Evolutionary conservation across 345 rosid genomes (phyloP).

Genomic region (Salix viminalis): DNA sequence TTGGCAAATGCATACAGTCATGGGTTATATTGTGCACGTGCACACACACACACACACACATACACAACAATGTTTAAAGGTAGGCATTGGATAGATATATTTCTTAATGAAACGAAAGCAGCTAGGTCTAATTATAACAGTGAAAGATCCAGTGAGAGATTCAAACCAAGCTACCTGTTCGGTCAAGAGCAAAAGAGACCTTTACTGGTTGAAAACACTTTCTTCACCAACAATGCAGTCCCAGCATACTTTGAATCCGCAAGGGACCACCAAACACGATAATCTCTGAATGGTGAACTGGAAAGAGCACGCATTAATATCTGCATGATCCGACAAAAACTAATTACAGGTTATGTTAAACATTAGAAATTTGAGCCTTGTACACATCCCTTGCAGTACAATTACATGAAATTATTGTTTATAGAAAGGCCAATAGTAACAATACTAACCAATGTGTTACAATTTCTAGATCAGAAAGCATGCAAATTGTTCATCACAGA

Average conservation of each 20-base stretch:
- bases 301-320: slow-evolving; percentile 73
- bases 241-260: slow-evolving; percentile 95
- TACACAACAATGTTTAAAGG: too few relatives aligned
- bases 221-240: slow-evolving; percentile 83
- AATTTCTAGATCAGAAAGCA: background rate
- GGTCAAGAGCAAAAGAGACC: slow-evolving; percentile 70
- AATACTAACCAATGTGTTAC: background rate
- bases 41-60: too few relatives aligned
- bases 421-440: background rate
- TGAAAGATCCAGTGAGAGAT: slow-evolving; percentile 1
- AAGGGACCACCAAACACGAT: slow-evolving; percentile 94
- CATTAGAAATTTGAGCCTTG: background rate
- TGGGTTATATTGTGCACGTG: too few relatives aligned
- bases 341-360: background rate
- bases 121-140: background rate
- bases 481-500: background rate
- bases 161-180: slow-evolving; percentile 45
- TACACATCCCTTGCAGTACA: background rate
- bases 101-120: background rate
- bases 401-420: slow-evolving; percentile 5
- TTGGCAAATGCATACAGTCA: background rate
- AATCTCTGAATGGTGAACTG: slow-evolving; percentile 64
- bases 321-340: slow-evolving; percentile 38
- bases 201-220: slow-evolving; percentile 61
- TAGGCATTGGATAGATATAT: too few relatives aligned